Evolutionary conservation across 2,329 filamentous ascomycete genomes (phyloP).

Genomic region (Amesomyces nigricolor): DNA sequence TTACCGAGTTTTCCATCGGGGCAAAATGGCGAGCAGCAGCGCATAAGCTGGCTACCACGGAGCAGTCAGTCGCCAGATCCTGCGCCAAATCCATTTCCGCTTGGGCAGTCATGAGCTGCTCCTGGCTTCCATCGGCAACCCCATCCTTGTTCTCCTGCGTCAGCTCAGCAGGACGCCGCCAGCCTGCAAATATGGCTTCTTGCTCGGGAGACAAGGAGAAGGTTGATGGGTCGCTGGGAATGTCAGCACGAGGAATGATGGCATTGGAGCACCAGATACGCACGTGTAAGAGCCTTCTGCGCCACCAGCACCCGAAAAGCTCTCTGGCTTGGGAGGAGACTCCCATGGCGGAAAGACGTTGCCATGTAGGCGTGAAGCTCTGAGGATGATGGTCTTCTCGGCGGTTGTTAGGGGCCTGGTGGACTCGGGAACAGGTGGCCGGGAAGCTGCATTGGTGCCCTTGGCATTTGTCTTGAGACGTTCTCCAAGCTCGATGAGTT

Average conservation of each 20-base stretch:
- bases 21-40: conserved; percentile 67
- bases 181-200: conserved; percentile 68
- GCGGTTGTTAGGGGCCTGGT: conserved; percentile 57
- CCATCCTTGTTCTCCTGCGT: conserved; percentile 36
- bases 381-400: conserved; percentile 71
- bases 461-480: conserved; percentile 54
- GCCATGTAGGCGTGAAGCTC: conserved; percentile 74
- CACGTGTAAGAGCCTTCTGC: conserved; percentile 56
- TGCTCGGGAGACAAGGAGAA: conserved; percentile 73
- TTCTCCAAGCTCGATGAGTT: conserved; percentile 68
- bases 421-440: conserved; percentile 23
- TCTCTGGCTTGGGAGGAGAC: conserved; percentile 49
- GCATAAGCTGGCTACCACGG: conserved; percentile 91
- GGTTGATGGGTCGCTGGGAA: conserved; percentile 57
- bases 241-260: neutral
- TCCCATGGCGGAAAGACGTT: conserved; percentile 83
- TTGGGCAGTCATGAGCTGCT: conserved; percentile 34
- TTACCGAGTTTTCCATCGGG: conserved; percentile 63
- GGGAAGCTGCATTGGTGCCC: conserved; percentile 15
- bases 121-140: conserved; percentile 3
- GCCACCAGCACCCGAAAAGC: conserved; percentile 54
- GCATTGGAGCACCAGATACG: conserved; percentile 27
- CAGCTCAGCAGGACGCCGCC: conserved; percentile 71
- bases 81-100: conserved; percentile 78
- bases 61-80: conserved; percentile 93